A percentile compares a stretch with the other conserved stretches of the same genome.
Conservation (phyloP, 257 asterid genomes). For the Nicotiana paniculata region DNA sequence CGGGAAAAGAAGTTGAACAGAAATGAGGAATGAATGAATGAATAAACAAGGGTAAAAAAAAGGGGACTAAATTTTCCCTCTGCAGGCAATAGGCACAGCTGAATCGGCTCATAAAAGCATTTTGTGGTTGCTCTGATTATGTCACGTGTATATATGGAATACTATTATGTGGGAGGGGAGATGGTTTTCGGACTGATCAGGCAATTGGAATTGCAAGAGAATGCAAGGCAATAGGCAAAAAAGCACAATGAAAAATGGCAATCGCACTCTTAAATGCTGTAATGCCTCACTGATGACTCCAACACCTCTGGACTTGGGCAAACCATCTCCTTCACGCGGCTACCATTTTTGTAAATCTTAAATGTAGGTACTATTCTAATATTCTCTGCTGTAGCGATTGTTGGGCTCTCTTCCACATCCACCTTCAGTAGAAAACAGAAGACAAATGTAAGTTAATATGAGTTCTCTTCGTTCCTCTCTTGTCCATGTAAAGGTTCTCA, state of each 20-base stretch:
- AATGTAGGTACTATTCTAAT: constrained; percentile 45
- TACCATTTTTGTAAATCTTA: constrained; percentile 52
- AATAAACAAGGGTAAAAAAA: constrained; percentile 2
- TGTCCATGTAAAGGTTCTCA: background rate
- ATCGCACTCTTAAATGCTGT: background rate
- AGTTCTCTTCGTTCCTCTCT: background rate
- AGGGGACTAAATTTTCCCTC: constrained; percentile 7
- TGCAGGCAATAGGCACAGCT: background rate
- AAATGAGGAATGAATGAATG: constrained; percentile 15
- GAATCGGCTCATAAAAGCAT: background rate
- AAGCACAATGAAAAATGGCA: constrained; percentile 16
- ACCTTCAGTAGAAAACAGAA: constrained; percentile 35
- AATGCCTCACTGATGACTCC: constrained; percentile 40
- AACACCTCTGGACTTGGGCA: constrained; percentile 47
- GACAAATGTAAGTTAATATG: background rate
- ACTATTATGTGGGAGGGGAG: background rate
- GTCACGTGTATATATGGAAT: background rate
- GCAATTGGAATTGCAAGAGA: constrained; percentile 13
- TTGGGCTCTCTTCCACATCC: constrained; percentile 43
- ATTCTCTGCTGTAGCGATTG: constrained; percentile 47
- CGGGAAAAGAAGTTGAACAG: background rate
- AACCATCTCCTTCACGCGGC: constrained; percentile 46
- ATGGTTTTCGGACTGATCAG: background rate
- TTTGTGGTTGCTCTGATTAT: constrained; percentile 1
- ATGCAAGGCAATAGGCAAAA: constrained; percentile 11